A percentile compares a stretch with the other conserved stretches of the same genome.
These are phyloP conservation scores for Lachancea dasiensis DNA, from an alignment of 805 yeast species.

Conservation along the genomic window DNA sequence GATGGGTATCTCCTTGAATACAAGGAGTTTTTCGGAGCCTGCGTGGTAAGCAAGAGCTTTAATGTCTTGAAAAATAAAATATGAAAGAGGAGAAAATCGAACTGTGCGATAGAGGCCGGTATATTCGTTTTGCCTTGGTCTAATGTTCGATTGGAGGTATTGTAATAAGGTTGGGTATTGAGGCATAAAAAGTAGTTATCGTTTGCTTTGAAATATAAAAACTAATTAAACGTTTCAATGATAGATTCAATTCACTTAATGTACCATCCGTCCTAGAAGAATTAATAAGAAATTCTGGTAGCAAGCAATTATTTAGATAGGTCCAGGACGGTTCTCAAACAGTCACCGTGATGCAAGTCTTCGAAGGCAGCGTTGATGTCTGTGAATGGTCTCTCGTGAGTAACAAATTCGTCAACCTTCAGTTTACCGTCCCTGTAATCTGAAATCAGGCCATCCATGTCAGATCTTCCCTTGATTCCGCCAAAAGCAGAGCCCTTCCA, in stretches of 20 bases:
- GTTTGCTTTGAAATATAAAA: slow-evolving; percentile 1
- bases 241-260: neutral
- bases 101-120: neutral
- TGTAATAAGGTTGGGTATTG: slow-evolving; percentile 6
- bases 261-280: too few relatives aligned
- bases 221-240: slow-evolving; percentile 5
- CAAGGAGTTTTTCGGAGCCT: slow-evolving; percentile 21
- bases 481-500: slow-evolving; percentile 99
- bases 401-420: slow-evolving; percentile 91
- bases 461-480: slow-evolving; percentile 96
- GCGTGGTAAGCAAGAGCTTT: slow-evolving; percentile 14
- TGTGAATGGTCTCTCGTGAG: slow-evolving; percentile 75
- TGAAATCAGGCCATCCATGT: slow-evolving; percentile 84
- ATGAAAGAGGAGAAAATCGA: slow-evolving; percentile 2
- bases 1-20: slow-evolving; percentile 18
- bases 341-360: slow-evolving; percentile 89
- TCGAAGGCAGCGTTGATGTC: slow-evolving; percentile 86
- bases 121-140: neutral
- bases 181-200: slow-evolving; percentile 5
- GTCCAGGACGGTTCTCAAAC: slow-evolving; percentile 85
- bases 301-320: slow-evolving; percentile 25
- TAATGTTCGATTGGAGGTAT: neutral
- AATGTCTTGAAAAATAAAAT: neutral
- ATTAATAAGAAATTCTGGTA: too few relatives aligned
- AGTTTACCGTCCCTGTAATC: slow-evolving; percentile 75